Base-by-base conservation (phyloP, 2,329 filamentous ascomycete genomes). In the Lasiodiplodia citricola region DNA sequence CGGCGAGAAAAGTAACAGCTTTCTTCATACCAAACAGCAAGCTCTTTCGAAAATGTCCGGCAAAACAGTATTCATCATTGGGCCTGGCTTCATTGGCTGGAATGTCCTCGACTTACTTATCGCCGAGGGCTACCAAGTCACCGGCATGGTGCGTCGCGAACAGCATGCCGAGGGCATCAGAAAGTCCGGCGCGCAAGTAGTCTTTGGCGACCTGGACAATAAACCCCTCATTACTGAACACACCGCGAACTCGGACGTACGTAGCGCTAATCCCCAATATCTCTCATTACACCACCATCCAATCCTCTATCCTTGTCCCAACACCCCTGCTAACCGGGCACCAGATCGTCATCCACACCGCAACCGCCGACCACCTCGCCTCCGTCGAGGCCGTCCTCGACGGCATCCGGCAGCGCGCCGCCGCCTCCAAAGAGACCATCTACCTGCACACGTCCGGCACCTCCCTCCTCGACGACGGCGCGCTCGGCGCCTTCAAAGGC, bases 361-460 rank as follows among this genome's bases (percentile, higher is more conserved):
- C 84, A 14, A 84, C 83, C 4, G 83, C 83, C 4, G 84, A 86
- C 74, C 79, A 86, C 68, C 73, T 83, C 21, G 80, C 82, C 13
- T 82, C 80, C 14, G 83, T 78, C 1, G 71, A 83, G 71, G 82
- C 83, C 18, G 77, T 86, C 14, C 73, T 86, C 4, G 78, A 80
- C 11, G 84, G 83, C 7, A 73, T 86, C 63, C 71, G 77, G 58
- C 71, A 79, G 66, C 79, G 83, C 8, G 78, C 81, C 1, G 70
- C 74, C 2, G 71, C 79, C 41, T 77, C 76, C 14, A 77, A 80
- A 35, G 68, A 68, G 28, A 83, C 82, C 21, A 83, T 83, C 69
- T 86, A 80, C 76, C 84, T 86, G 68, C 84, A 86, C 72, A 86
- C 84, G 3, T 82, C 80, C 7, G 84, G 83, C 4, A 80, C 81